Evolutionary conservation across 768 basidiomycete genomes (phyloP).

Genomic region (Naganishia friedmannii): DNA sequence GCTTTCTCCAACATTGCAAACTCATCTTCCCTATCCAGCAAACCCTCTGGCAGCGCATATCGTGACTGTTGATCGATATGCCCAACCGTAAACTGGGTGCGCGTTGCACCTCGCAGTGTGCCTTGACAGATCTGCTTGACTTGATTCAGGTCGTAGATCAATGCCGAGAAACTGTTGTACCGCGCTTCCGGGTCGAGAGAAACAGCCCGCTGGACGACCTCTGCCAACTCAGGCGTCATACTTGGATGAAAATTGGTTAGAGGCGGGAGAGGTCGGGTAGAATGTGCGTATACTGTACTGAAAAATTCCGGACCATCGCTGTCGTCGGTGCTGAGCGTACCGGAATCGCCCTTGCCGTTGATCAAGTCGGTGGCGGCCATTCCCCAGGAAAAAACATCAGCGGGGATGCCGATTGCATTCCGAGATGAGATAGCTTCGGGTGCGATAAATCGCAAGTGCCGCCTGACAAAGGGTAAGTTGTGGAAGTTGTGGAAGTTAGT

Average conservation of each 20-base stretch:
- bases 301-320: slow-evolving; percentile 35
- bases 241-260: slow-evolving; percentile 23
- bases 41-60: slow-evolving; percentile 6
- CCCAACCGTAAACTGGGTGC: slow-evolving; percentile 27
- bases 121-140: slow-evolving; percentile 34
- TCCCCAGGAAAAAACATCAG: slow-evolving; percentile 45
- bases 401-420: slow-evolving; percentile 10
- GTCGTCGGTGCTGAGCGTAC: too few relatives aligned
- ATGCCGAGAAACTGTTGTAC: slow-evolving; percentile 36
- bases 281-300: slow-evolving; percentile 39
- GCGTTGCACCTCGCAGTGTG: slow-evolving; percentile 6
- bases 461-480: background rate
- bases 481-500: background rate
- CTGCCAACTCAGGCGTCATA: slow-evolving; percentile 34
- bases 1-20: slow-evolving; percentile 16
- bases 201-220: slow-evolving; percentile 44
- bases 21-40: slow-evolving; percentile 25
- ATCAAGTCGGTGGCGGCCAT: slow-evolving; percentile 43
- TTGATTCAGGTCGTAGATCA: slow-evolving; percentile 41
- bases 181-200: slow-evolving; percentile 39
- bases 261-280: slow-evolving; percentile 26
- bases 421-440: slow-evolving; percentile 35
- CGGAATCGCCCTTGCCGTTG: slow-evolving; percentile 33
- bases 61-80: slow-evolving; percentile 21
- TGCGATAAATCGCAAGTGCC: slow-evolving; percentile 38